Conservation (phyloP, 345 rosid species). For the Eucalyptus coolabah region DNA sequence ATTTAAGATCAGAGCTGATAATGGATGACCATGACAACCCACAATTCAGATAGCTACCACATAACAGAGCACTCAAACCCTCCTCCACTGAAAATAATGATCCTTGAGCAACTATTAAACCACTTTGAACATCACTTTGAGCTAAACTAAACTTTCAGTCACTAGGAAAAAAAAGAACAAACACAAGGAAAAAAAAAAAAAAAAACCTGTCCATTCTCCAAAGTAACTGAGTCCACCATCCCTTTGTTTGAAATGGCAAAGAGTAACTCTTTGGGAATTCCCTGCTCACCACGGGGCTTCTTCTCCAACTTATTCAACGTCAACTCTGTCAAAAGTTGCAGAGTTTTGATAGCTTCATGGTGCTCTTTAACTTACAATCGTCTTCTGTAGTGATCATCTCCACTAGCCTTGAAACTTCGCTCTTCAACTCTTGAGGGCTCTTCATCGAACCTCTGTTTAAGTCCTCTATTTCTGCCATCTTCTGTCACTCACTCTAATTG, state of each 20-base stretch:
- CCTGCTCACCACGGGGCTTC: background rate
- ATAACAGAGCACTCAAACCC: background rate
- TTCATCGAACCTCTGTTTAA: background rate
- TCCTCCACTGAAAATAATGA: background rate
- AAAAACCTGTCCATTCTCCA: constrained; percentile 43
- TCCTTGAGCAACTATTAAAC: background rate
- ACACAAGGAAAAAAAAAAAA: background rate
- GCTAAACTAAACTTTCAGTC: no score
- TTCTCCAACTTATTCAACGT: constrained; percentile 5
- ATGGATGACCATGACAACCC: background rate
- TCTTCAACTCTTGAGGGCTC: constrained; percentile 14
- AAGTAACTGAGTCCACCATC: constrained; percentile 44
- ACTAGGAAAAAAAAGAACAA: background rate
- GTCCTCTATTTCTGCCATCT: background rate
- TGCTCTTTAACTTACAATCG: constrained; percentile 2
- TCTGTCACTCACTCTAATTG: background rate
- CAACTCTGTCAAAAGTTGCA: background rate
- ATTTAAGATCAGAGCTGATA: background rate
- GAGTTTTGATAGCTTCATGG: constrained; percentile 16
- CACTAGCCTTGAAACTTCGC: constrained; percentile 17
- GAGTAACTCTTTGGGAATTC: constrained; percentile 15
- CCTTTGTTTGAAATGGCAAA: constrained; percentile 27
- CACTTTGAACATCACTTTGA: background rate
- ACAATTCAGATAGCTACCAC: background rate
- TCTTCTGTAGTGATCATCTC: constrained; percentile 13